Conservation (phyloP, 106 monocot genomes). For the Hemerocallis citrina region DNA sequence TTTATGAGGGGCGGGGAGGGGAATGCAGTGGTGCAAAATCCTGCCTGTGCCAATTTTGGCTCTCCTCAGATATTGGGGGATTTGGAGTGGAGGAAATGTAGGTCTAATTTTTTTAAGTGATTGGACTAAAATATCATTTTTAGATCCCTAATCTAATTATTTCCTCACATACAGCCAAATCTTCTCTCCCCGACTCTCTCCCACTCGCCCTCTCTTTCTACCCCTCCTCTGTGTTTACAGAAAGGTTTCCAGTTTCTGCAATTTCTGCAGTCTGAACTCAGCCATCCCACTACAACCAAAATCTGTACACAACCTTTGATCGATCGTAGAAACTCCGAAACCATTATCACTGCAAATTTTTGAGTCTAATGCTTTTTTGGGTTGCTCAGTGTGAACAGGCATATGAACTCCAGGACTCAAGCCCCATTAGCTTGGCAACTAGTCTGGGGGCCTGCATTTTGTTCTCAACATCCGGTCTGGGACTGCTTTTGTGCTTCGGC, state of each 20-base stretch:
- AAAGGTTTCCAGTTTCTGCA: conserved; percentile 65
- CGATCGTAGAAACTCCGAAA: conserved; percentile 10
- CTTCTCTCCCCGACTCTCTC: no score
- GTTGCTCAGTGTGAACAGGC: conserved; percentile 38
- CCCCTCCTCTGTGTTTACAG: no score
- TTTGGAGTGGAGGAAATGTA: no score
- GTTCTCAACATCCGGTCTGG: neutral
- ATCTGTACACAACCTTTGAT: neutral
- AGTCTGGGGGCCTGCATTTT: conserved; percentile 38
- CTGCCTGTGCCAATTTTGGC: no score
- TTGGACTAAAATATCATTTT: no score
- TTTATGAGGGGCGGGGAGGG: no score
- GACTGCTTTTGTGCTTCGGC: conserved; percentile 19
- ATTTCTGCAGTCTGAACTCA: conserved; percentile 48
- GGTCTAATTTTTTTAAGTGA: no score
- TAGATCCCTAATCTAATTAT: no score
- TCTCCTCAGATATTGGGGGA: no score
- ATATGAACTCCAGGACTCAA: conserved; percentile 83
- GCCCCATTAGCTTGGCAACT: conserved; percentile 88
- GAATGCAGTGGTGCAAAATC: no score
- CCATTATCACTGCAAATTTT: conserved; percentile 4
- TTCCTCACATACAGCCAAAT: no score
- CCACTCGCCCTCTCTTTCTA: no score
- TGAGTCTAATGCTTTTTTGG: conserved; percentile 45
- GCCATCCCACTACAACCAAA: neutral